Base-by-base conservation (phyloP, 2,329 filamentous ascomycete genomes). In the Cucurbitaria berberidis region DNA sequence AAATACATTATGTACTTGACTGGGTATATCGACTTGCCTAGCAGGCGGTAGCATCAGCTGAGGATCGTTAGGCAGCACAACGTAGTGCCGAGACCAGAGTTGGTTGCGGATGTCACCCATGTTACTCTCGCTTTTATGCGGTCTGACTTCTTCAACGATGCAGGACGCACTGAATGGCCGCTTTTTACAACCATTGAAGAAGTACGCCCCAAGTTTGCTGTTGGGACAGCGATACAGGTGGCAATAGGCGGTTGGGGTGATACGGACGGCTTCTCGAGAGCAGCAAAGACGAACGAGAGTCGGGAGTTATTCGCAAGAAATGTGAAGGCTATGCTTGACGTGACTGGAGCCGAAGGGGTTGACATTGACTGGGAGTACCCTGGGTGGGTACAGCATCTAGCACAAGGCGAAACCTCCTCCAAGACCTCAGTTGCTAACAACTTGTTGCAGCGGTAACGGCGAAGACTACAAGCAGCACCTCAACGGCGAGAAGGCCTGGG, bases 181-280 rank as follows among this genome's bases (percentile, higher is more conserved):
- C 45, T 72, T 0, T 73, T 71, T 30, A 70, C 67, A 1, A 59
- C 61, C 0, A 53, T 72, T 2, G 52, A 60, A 10, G 56, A 63
- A n/a, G 59, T 62, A 1, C 57, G 68, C 3, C 29, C 74, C 1
- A 75, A 82, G 15, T 88, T 88, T 45, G 41, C 63, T 0, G 6
- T 36, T 8, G 48, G 39, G 0, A 59, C 57, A 1, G 36, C 42
- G 2, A 34, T 63, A 5, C 55, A 86, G 86, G 78, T 91, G 18
- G 88, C 89, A 7, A 86, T 91, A 59, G 89, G 89, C 11, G 89
- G 89, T 44, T 91, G 89, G 89, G 88, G 87, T 0, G 86, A 90
- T 51, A 86, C 82, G 0, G 72, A 74, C 3, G 87, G 87, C 0
- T 91, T 90, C 61, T 81, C 84, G 0, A 70, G 44, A 0, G 88